Base-by-base conservation (phyloP, 345 rosid genomes). In the Brassica incana region DNA sequence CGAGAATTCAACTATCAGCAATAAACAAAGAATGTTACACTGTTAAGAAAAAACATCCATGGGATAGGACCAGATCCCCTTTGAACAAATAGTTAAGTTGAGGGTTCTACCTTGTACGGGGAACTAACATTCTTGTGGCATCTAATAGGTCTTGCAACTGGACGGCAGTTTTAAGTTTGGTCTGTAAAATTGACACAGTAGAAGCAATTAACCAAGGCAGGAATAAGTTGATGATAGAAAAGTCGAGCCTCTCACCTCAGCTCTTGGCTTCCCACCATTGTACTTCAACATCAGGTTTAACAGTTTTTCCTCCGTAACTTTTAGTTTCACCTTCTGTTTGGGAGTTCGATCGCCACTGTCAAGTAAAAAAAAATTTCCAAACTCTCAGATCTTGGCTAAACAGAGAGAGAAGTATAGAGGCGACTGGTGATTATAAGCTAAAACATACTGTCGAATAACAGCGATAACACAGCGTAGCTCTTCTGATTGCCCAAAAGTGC, bases 381-480 rank as follows among this genome's bases (percentile, higher is more conserved):
- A 64, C 40, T 67, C 38, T 38, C 61, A 71, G 32, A 65, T 59
- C 77, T 63, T 58, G n/a, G 45, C 67, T 64, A 63, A 78, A 56
- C 6, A 64, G 45, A 65, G 64, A 71, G 59, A 72, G 27, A 43
- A 12, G 10, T 14, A 60, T 48, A 23, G 16, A 65, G 10, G 60
- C 12, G 33, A 59, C 1, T 71, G n/a, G 65, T 71, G 27, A 65
- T 36, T 23, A 50, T 38, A 66, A 64, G 75, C 27, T 71, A 65
- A 38, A 81, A 85, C 99, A 76, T 88, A 95, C 99, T 96, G 99
- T 68, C 99, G 92, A 83, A 96, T 85, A 84, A 96, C 80, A 67
- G 94, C 90, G 84, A 96, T 96, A 82, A 96, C 99, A 81, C 99
- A 96, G 64, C 97, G 99, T 67, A 96, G 87, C 88, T 96, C 99